Evolutionary conservation across 192 early-diverging fungal species (phyloP), one percentile per base, ranked within the genome.

Genomic region (Entomortierella parvispora): DNA sequence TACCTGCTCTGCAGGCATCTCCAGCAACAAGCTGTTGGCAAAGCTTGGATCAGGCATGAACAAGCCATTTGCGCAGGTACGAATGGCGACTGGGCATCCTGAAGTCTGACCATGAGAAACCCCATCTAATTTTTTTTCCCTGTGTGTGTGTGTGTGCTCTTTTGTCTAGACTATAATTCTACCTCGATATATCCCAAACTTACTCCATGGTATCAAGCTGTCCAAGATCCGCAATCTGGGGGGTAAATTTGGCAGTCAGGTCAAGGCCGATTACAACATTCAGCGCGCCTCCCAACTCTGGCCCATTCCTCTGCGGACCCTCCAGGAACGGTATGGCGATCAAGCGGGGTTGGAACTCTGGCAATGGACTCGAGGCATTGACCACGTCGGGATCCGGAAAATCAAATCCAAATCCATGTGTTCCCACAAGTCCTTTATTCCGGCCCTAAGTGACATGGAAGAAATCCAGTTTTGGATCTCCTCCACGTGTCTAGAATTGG

Each of bases 31-130:
- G 48, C 88, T 89, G 4, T 76, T 96, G 22, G 92, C 94, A 2
- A 99, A 99, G 71, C 80, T 99, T 6, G 89, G 93, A 50, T 93
- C 91, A 31, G 91, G 87, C 1, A 50, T 91, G 54, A 91, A 97
- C 75, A 97, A 97, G 46, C 96, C 96, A 2, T 87, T 91, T 70
- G 88, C 91, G 56, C 93, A 92, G 82, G 88, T 91, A 80, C 75
- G 31, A 64, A 40, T 40, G 37, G 12, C n/a, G n/a, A n/a, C n/a
- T n/a, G n/a, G n/a, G n/a, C n/a, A n/a, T n/a, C n/a, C n/a, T n/a
- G n/a, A n/a, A n/a, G n/a, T n/a, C n/a, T n/a, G n/a, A n/a, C n/a
- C n/a, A n/a, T n/a, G n/a, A n/a, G n/a, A n/a, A n/a, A n/a, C n/a
- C n/a, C n/a, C n/a, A n/a, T n/a, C n/a, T n/a, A n/a, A n/a, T n/a